Evolutionary conservation across 2,329 filamentous ascomycete genomes (phyloP).

Genomic region (Albifimbria verrucaria): DNA sequence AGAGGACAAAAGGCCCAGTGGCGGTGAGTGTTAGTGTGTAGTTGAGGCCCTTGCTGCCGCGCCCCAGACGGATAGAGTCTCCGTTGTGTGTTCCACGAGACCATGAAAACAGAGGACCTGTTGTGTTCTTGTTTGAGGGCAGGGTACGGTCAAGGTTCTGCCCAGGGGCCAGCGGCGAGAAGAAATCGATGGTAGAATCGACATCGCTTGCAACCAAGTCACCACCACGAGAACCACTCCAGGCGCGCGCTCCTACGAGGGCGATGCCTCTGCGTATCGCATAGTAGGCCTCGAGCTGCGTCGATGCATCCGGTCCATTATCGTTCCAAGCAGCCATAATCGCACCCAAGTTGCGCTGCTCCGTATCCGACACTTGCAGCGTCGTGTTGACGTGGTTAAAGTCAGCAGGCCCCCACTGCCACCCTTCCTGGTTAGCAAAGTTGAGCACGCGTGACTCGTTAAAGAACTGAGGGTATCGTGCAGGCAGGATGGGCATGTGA

Average conservation of each 20-base stretch:
- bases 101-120: constrained; percentile 29
- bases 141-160: constrained; percentile 41
- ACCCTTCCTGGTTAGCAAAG: constrained; percentile 36
- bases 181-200: constrained; percentile 30
- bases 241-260: constrained; percentile 40
- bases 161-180: constrained; percentile 33
- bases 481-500: constrained; percentile 41
- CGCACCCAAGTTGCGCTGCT: constrained; percentile 28
- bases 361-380: constrained; percentile 28
- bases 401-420: constrained; percentile 44
- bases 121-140: neutral
- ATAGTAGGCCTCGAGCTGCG: constrained; percentile 45
- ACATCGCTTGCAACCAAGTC: constrained; percentile 23
- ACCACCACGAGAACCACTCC: constrained; percentile 35
- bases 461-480: constrained; percentile 43
- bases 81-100: constrained; percentile 8
- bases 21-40: constrained; percentile 37
- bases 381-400: constrained; percentile 40
- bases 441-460: constrained; percentile 39
- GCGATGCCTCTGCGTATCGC: constrained; percentile 42
- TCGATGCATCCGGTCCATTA: constrained; percentile 44
- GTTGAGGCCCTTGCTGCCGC: constrained; percentile 42
- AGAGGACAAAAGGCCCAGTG: constrained; percentile 40
- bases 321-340: constrained; percentile 46
- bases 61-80: constrained; percentile 17